These are phyloP conservation scores for Colletotrichum graminicola DNA, from an alignment of 2,329 filamentous ascomycete genomes.

Conservation along the genomic window DNA sequence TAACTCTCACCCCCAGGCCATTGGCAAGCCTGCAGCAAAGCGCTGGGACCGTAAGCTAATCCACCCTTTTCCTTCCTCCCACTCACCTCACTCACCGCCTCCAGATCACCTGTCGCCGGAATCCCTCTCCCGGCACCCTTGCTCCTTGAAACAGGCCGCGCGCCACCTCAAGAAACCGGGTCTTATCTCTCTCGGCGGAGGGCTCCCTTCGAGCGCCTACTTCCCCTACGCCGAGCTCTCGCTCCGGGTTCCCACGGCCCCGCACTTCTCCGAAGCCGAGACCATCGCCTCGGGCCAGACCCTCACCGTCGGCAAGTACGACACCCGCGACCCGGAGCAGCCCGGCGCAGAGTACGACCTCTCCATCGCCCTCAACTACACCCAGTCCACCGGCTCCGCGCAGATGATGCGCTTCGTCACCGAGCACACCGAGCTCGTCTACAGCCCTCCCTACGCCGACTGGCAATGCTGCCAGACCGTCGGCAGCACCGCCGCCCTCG, in stretches of 20 bases:
- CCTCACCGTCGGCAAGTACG: slow-evolving; percentile 84
- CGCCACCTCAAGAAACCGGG: slow-evolving; percentile 83
- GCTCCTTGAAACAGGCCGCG: slow-evolving; percentile 86
- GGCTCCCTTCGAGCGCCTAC: slow-evolving; percentile 87
- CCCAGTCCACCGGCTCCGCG: slow-evolving; percentile 85
- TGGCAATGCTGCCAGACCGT: slow-evolving; percentile 88
- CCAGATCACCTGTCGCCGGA: slow-evolving; percentile 72
- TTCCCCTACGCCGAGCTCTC: slow-evolving; percentile 89
- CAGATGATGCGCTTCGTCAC: slow-evolving; percentile 92
- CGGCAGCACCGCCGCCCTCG: slow-evolving; percentile 87
- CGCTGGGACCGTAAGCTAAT: slow-evolving; percentile 85
- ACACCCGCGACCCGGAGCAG: slow-evolving; percentile 66
- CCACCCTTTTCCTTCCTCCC: not conserved
- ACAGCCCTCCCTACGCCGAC: slow-evolving; percentile 87
- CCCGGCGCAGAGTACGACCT: slow-evolving; percentile 75
- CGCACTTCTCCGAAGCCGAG: slow-evolving; percentile 78
- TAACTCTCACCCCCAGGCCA: slow-evolving; percentile 46
- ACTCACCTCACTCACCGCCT: not conserved
- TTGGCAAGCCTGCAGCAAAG: slow-evolving; percentile 79
- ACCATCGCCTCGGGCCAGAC: slow-evolving; percentile 70
- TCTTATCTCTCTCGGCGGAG: slow-evolving; percentile 92
- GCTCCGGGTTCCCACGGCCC: slow-evolving; percentile 77
- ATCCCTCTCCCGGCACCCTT: slow-evolving; percentile 70
- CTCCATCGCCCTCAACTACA: slow-evolving; percentile 92
- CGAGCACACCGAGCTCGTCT: slow-evolving; percentile 94